Evolutionary conservation across 331 rosid species (phyloP).

Genomic region (Acacia pycnantha): DNA sequence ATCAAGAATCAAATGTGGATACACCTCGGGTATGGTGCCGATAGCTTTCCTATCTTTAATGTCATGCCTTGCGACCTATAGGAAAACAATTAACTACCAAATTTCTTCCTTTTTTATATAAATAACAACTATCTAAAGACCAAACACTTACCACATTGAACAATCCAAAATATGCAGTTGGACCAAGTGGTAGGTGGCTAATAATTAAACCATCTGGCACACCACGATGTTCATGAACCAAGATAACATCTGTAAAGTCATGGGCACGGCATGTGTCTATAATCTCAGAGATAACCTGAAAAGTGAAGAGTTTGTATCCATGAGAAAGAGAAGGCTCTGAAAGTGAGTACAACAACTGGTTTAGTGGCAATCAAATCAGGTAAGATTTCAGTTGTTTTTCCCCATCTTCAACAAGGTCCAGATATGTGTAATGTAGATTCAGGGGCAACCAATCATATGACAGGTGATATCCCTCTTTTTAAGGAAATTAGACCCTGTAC

Average conservation of each 20-base stretch:
- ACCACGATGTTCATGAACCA: conserved; percentile 96
- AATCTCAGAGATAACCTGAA: conserved; percentile 86
- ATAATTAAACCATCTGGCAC: conserved; percentile 88
- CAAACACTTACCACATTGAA: conserved; percentile 72
- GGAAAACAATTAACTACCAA: conserved; percentile 27
- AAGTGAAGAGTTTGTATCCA: not conserved
- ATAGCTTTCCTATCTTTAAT: conserved; percentile 75
- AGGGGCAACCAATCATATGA: no score
- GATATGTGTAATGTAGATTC: no score
- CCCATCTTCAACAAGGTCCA: no score
- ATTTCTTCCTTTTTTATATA: not conserved
- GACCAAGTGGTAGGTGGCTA: conserved; percentile 89
- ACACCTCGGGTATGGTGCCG: conserved; percentile 93
- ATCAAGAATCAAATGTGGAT: conserved; percentile 78
- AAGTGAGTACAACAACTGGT: no score
- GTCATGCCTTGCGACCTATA: conserved; percentile 91
- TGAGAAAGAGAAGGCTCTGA: not conserved
- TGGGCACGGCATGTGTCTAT: conserved; percentile 86
- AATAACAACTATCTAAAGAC: conserved; percentile 12
- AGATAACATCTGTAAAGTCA: conserved; percentile 79
- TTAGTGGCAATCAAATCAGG: no score
- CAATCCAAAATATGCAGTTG: conserved; percentile 91
- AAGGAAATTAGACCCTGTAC: no score
- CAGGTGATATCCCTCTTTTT: no score
- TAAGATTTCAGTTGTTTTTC: no score